These are phyloP conservation scores for Penicillium paneum DNA, from an alignment of 2,329 filamentous ascomycete genomes.

Conservation along the genomic window DNA sequence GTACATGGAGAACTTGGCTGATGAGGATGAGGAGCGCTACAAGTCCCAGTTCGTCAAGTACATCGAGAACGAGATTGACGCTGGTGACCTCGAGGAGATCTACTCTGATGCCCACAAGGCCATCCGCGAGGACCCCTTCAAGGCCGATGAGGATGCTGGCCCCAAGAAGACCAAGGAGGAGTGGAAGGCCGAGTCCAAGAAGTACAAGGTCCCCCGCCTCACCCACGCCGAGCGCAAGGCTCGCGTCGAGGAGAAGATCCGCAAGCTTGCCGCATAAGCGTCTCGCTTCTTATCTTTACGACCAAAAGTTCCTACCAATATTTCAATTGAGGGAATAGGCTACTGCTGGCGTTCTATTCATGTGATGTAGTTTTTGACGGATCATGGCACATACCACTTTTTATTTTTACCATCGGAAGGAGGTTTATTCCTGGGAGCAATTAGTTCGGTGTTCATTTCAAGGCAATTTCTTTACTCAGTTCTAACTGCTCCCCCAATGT, in stretches of 20 bases:
- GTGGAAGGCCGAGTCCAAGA: slow-evolving; percentile 93
- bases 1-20: slow-evolving; percentile 99
- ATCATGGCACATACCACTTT: slow-evolving; percentile 31
- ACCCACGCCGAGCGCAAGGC: slow-evolving; percentile 78
- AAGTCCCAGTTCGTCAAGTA: slow-evolving; percentile 97
- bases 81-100: slow-evolving; percentile 93
- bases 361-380: slow-evolving; percentile 31
- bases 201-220: slow-evolving; percentile 76
- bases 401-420: slow-evolving; percentile 17
- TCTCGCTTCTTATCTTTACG: slow-evolving; percentile 22
- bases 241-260: slow-evolving; percentile 87
- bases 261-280: slow-evolving; percentile 59
- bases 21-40: slow-evolving; percentile 99
- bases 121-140: slow-evolving; percentile 97
- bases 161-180: slow-evolving; percentile 96
- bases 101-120: slow-evolving; percentile 92
- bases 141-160: slow-evolving; percentile 72
- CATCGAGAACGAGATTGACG: slow-evolving; percentile 94
- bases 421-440: slow-evolving; percentile 26
- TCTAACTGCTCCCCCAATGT: slow-evolving; percentile 32
- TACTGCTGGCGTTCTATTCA: slow-evolving; percentile 24
- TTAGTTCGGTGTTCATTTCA: slow-evolving; percentile 32
- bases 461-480: slow-evolving; percentile 32
- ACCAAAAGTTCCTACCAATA: slow-evolving; percentile 26
- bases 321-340: slow-evolving; percentile 25